Evolutionary conservation across 1,284 basidiomycete species (phyloP), one percentile per base, ranked within the genome.

Genomic region (Cryptococcus sp.): DNA sequence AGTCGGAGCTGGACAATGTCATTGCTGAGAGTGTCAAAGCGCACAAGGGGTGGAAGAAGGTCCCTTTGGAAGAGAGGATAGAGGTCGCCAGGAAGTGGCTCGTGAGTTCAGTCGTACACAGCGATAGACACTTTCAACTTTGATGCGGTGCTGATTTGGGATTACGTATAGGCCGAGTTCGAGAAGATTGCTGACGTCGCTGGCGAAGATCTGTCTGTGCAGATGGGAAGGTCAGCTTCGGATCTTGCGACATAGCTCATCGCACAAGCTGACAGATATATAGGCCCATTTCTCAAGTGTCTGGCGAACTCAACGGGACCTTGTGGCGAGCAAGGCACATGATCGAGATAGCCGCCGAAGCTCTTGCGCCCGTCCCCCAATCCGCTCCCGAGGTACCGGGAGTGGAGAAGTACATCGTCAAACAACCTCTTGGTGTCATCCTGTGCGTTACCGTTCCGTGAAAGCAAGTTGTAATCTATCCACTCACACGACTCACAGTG

Each of bases 401-500:
- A 3, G 90, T 93, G 79, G 85, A 83, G 68, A 83, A 92, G 48
- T 90, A 83, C 72, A 94, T 97, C 76, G 85, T 86, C 67, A 86
- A 90, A 52, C 84, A 84, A 27, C 91, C 94, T 0, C 78, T 95
- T 0, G 94, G 94, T 17, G 88, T 96, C n/a, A 85, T 96, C 1
- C 83, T 93, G 93, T 94, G 91, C 93, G 93, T 91, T 42, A 45
- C 39, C 15, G 17, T 10, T 35, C 13, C 15, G 17, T 23, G 5
- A 3, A 4, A 48, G 41, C 41, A 25, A 38, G 2, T 41, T n/a
- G 27, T 49, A 23, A 19, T 27, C 39, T 47, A 16, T 41, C 1
- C 15, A 38, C 38, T 41, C 13, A n/a, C 11, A 17, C 22, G 3
- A 45, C 20, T 15, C 5, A 38, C 49, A 65, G 71, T 48, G 65